These are phyloP conservation scores for Cephaloascus albidus DNA, from an alignment of 805 yeast genomes.

Conservation along the genomic window DNA sequence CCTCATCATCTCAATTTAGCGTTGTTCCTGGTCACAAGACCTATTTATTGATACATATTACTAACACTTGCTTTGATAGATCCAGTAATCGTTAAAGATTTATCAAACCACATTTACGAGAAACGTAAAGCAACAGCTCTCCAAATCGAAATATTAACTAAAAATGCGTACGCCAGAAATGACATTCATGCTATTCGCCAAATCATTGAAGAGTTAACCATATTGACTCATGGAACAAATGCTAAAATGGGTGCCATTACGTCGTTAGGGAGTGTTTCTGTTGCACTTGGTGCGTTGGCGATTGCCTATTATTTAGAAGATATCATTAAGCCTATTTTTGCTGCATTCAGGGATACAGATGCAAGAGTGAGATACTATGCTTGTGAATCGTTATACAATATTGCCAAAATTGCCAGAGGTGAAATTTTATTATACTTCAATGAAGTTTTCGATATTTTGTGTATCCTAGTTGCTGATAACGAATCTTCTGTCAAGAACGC, in stretches of 20 bases:
- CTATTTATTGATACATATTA: background rate
- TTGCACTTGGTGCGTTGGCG: slow-evolving; percentile 79
- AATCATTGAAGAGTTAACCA: slow-evolving; percentile 73
- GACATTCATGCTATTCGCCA: slow-evolving; percentile 51
- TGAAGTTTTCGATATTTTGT: slow-evolving; percentile 88
- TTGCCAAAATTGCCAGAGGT: slow-evolving; percentile 94
- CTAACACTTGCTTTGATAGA: slow-evolving; percentile 16
- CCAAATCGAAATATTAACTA: slow-evolving; percentile 70
- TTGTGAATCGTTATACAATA: slow-evolving; percentile 90
- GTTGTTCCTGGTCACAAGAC: too few relatives aligned
- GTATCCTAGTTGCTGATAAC: slow-evolving; percentile 82
- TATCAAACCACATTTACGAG: slow-evolving; percentile 35
- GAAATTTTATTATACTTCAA: slow-evolving; percentile 87
- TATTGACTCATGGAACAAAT: slow-evolving; percentile 63
- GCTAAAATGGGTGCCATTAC: slow-evolving; percentile 94
- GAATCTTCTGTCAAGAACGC: slow-evolving; percentile 92
- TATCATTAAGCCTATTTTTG: slow-evolving; percentile 86
- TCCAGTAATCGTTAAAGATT: slow-evolving; percentile 26
- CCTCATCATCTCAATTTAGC: too few relatives aligned
- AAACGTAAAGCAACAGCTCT: slow-evolving; percentile 39
- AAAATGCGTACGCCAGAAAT: slow-evolving; percentile 52
- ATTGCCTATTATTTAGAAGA: slow-evolving; percentile 77
- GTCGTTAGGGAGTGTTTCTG: slow-evolving; percentile 92
- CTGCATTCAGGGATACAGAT: slow-evolving; percentile 95
- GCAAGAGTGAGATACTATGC: slow-evolving; percentile 96